Base-by-base conservation (phyloP, 306 rosid species). In the Malus asiatica region DNA sequence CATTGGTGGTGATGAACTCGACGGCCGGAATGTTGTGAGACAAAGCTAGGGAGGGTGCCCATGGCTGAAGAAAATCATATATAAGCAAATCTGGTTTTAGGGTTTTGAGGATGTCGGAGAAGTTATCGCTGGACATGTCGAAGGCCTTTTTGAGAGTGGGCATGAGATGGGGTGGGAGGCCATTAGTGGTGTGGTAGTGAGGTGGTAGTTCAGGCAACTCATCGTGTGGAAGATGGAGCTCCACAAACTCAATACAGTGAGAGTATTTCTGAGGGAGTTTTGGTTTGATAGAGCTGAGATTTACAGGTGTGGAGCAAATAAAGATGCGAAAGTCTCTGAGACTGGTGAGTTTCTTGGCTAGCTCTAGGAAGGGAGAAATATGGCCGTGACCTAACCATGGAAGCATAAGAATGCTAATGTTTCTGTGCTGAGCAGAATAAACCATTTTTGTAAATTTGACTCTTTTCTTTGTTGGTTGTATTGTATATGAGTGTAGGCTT, bases 361-460 rank as follows among this genome's bases (percentile, higher is more conserved):
- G 83, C 81, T 83, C 86, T 12, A 76, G 58, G 76, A 45, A 83
- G 3, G 86, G 86, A 1, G 84, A 83, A 29, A 79, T 75, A 65
- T 79, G 84, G 68, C 86, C 86, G 11, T 83, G 83, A 58, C 80
- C 86, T 42, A 83, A 22, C 83, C 86, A 83, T 70, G 86, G 86
- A 11, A 79, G 76, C 83, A 79, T 79, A 15, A 83, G 64, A 35
- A 83, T 30, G 5, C 42, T 73, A 12, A 70, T 25, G 16, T 8
- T 60, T 60, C 19, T 23, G 52, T 46, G 15, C 15, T 60, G 66
- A 15, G 13, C 32, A 13, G 66, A 11, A 13, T 13, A n/a, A n/a
- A 9, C 33, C 66, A 57, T 57, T 25, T 60, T 60, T 23, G 35
- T 25, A 46, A 46, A 46, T 27, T n/a, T n/a, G n/a, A 60, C 32